A percentile compares a stretch with the other conserved stretches of the same genome.
These are phyloP conservation scores for Lenzites betulinus DNA, from an alignment of 768 basidiomycete species.

Conservation along the genomic window DNA sequence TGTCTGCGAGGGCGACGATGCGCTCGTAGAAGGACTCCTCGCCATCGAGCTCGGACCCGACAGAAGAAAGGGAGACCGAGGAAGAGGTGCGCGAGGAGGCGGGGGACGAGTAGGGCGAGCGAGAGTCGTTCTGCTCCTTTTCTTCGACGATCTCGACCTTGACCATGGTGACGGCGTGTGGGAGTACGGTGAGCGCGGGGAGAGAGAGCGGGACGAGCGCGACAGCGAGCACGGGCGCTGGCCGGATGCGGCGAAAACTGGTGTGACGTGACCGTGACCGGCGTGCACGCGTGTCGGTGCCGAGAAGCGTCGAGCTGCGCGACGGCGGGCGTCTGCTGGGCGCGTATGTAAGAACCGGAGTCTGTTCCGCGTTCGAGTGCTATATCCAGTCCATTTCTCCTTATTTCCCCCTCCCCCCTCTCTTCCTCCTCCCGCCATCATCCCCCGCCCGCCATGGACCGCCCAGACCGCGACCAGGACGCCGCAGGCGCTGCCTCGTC, in stretches of 20 bases:
- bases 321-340: constrained; percentile 18
- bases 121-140: constrained; percentile 57
- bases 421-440: constrained; percentile 9
- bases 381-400: constrained; percentile 17
- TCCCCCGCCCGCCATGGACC: constrained; percentile 20
- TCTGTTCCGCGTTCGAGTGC: constrained; percentile 16
- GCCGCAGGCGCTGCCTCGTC: constrained; percentile 6
- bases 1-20: constrained; percentile 89
- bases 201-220: constrained; percentile 6
- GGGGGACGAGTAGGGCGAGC: constrained; percentile 73
- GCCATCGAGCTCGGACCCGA: constrained; percentile 66
- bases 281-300: constrained; percentile 16
- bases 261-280: constrained; percentile 13
- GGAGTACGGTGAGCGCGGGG: background rate
- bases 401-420: constrained; percentile 5
- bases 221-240: background rate
- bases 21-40: constrained; percentile 91
- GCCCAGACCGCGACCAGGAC: constrained; percentile 13
- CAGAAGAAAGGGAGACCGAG: constrained; percentile 75
- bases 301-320: constrained; percentile 16
- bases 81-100: constrained; percentile 74
- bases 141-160: constrained; percentile 89
- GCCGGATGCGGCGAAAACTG: background rate
- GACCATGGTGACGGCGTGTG: constrained; percentile 63
- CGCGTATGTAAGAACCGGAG: constrained; percentile 18